These are phyloP conservation scores for Ophiocordyceps unilateralis DNA, from an alignment of 2,329 filamentous ascomycete species.

Conservation along the genomic window DNA sequence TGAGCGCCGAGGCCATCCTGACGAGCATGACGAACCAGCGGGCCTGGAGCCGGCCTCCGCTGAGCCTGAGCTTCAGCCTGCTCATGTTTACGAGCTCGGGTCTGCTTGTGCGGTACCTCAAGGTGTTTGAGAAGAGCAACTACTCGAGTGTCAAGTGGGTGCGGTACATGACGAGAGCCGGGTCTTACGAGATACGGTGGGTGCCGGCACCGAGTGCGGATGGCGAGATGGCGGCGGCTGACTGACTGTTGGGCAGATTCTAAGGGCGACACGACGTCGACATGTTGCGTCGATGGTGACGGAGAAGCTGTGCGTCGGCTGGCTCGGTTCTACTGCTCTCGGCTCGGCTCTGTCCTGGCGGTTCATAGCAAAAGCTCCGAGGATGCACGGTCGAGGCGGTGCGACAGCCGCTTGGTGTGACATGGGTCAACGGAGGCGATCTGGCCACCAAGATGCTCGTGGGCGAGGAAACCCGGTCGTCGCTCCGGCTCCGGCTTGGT, in stretches of 20 bases:
- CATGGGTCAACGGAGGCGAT: background rate
- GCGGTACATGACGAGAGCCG: slow-evolving; percentile 93
- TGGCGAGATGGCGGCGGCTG: slow-evolving; percentile 13
- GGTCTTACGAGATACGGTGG: slow-evolving; percentile 93
- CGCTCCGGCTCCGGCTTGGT: background rate
- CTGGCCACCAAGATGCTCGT: background rate
- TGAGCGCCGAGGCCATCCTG: slow-evolving; percentile 82
- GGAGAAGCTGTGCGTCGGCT: background rate
- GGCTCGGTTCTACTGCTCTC: background rate
- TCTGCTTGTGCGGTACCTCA: slow-evolving; percentile 79
- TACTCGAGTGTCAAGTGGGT: slow-evolving; percentile 99
- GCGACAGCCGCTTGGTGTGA: background rate
- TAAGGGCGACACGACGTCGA: background rate
- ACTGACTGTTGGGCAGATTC: background rate
- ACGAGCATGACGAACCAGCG: slow-evolving; percentile 98
- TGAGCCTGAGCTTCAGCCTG: slow-evolving; percentile 82
- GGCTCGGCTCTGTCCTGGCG: background rate
- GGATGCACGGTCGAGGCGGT: background rate
- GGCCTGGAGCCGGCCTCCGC: slow-evolving; percentile 82
- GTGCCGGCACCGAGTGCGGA: slow-evolving; percentile 3
- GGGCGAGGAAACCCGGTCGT: background rate
- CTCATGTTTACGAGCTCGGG: slow-evolving; percentile 98
- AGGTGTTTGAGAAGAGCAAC: slow-evolving; percentile 98
- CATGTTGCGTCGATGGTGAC: background rate
- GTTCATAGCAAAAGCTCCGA: background rate